Evolutionary conservation across 495 filamentous ascomycete genomes (phyloP).

Genomic region (Stereocaulon alpinum): DNA sequence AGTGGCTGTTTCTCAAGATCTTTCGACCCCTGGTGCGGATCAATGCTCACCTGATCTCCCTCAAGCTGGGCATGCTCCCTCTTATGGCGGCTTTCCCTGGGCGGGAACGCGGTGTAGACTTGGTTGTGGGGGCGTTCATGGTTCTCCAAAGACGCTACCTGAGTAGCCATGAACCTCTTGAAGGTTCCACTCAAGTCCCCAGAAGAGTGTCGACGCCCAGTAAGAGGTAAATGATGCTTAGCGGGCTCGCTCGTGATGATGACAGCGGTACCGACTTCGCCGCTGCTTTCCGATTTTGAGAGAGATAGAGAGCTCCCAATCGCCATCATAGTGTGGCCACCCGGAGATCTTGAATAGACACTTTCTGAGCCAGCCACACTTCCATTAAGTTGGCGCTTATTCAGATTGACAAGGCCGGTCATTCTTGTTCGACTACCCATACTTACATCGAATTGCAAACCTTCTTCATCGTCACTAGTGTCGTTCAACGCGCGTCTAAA

Average conservation of each 20-base stretch:
- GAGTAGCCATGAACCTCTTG: slow-evolving; percentile 17
- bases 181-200: slow-evolving; percentile 17
- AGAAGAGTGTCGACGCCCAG: slow-evolving; percentile 4
- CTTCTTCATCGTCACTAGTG: slow-evolving; percentile 14
- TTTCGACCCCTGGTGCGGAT: not conserved
- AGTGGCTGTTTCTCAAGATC: slow-evolving; percentile 7
- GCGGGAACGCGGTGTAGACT: not conserved
- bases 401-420: not conserved
- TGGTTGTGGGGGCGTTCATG: not conserved
- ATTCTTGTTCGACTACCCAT: slow-evolving; percentile 17
- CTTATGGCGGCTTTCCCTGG: slow-evolving; percentile 14
- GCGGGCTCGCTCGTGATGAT: slow-evolving; percentile 3
- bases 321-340: slow-evolving; percentile 31
- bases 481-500: slow-evolving; percentile 41
- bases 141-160: slow-evolving; percentile 15
- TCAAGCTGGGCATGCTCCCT: slow-evolving; percentile 21
- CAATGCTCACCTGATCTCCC: slow-evolving; percentile 11
- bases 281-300: slow-evolving; percentile 4
- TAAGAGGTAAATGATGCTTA: not conserved
- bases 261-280: slow-evolving; percentile 17
- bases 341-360: slow-evolving; percentile 46
- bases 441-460: slow-evolving; percentile 21
- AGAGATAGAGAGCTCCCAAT: slow-evolving; percentile 6
- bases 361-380: slow-evolving; percentile 35
- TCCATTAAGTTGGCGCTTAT: slow-evolving; percentile 1